These are phyloP conservation scores for Quercus tomentella DNA, from an alignment of 331 rosid species.

Conservation along the genomic window DNA sequence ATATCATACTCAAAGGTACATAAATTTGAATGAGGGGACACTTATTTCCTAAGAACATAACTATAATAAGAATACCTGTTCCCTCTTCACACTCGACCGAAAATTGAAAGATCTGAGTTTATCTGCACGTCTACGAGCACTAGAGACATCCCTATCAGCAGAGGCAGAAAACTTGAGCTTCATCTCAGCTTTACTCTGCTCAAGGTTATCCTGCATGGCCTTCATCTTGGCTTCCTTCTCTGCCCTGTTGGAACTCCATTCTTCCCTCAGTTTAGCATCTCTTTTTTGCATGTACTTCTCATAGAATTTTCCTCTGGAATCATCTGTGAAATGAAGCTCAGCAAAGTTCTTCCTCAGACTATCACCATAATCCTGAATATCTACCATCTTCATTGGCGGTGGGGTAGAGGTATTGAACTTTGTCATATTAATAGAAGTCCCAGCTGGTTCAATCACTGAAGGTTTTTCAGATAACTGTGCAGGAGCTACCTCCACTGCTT, in stretches of 20 bases:
- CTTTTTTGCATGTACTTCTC: constrained; percentile 89
- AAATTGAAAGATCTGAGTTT: constrained; percentile 64
- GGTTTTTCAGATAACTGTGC: constrained; percentile 35
- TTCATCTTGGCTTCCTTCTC: constrained; percentile 95
- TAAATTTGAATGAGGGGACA: too few relatives aligned
- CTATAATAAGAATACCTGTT: constrained; percentile 59
- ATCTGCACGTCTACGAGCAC: constrained; percentile 55
- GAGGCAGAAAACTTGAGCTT: constrained; percentile 72
- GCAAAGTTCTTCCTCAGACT: constrained; percentile 51
- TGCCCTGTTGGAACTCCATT: constrained; percentile 77
- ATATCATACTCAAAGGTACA: too few relatives aligned
- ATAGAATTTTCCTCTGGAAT: constrained; percentile 84
- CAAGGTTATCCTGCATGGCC: constrained; percentile 94
- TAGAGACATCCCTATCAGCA: constrained; percentile 46
- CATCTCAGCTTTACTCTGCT: constrained; percentile 79
- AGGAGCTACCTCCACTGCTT: constrained; percentile 48
- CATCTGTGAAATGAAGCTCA: constrained; percentile 48
- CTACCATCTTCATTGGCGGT: constrained; percentile 24
- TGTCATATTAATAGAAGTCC: constrained; percentile 34
- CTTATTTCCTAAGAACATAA: constrained; percentile 15
- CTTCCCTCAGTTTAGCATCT: constrained; percentile 86
- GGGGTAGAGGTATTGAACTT: constrained; percentile 32
- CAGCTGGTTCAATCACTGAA: constrained; percentile 32
- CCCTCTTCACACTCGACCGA: constrained; percentile 51
- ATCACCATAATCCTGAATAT: constrained; percentile 46